Base-by-base conservation (phyloP, 2,329 filamentous ascomycete species). In the Chaetomium globosum region DNA sequence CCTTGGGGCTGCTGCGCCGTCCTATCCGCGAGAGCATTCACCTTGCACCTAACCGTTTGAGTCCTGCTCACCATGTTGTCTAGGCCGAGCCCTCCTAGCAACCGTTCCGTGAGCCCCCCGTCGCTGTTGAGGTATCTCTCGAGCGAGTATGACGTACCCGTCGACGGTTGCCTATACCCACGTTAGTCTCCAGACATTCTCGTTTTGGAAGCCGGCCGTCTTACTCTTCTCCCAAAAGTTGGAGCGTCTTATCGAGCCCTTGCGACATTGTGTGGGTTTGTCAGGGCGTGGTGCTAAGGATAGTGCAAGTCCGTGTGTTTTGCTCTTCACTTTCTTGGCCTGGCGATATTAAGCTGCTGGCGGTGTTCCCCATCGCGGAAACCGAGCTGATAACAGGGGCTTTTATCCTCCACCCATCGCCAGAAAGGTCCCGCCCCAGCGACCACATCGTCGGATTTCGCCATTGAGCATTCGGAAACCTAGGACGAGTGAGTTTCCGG, bases 181-280 rank as follows among this genome's bases (percentile, higher is more conserved):
- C 23, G 56, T 67, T 21, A 62, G 58, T 31, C 48, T 23, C 12
- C 4, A 7, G 16, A 16, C 16, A 30, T 36, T 36, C 5, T 13
- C n/a, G 4, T 31, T 3, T 10, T 4, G 55, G 26, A 43, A 21
- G 2, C 0, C 3, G 4, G 13, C 48, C 23, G 1, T 63, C 67
- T 66, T 26, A 71, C 70, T 58, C 59, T 10, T 71, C 66, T 4
- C 66, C 69, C 4, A 69, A 70, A 43, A 69, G 46, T 2, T 61
- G 53, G 16, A 66, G 43, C 6, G 9, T 36, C 48, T 43, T 51
- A 16, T 65, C 53, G 6, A 23, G 49, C 16, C 36, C 55, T 21
- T 67, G 61, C 8, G 65, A 60, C 66, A 67, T 65, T n/a, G 21
- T 16, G 28, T 21, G 6, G 31, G 58, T 12, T 58, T 56, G 26